phyloP scores from a whole-genome alignment of 768 basidiomycete genomes.

The Suillus occidentalis region DNA sequence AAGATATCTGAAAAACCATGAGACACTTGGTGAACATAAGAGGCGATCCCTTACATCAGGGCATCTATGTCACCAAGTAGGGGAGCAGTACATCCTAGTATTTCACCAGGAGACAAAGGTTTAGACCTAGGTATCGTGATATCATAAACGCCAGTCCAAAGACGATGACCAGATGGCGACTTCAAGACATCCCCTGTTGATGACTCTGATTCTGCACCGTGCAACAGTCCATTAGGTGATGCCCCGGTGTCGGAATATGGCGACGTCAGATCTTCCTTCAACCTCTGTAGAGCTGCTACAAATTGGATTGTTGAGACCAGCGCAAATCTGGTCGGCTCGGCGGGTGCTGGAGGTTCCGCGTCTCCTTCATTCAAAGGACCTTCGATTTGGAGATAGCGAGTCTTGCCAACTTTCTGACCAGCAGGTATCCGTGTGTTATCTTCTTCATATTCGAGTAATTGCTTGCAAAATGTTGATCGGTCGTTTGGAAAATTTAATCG shows the following conservation, averaged over 20 bases:
- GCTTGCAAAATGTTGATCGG: constrained; percentile 61
- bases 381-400: constrained; percentile 61
- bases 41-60: constrained; percentile 62
- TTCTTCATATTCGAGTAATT: constrained; percentile 58
- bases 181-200: background rate
- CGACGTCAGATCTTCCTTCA: constrained; percentile 73
- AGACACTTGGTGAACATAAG: background rate
- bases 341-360: constrained; percentile 15
- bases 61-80: constrained; percentile 79
- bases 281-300: constrained; percentile 84
- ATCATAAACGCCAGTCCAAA: constrained; percentile 70
- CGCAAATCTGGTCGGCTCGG: constrained; percentile 68
- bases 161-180: constrained; percentile 18
- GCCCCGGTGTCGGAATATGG: constrained; percentile 30
- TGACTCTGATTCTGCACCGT: constrained; percentile 11
- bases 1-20: constrained; percentile 64
- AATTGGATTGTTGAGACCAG: constrained; percentile 98
- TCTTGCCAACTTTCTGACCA: constrained; percentile 41
- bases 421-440: constrained; percentile 47
- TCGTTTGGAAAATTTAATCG: constrained; percentile 87
- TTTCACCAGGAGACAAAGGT: constrained; percentile 95
- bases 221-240: constrained; percentile 14
- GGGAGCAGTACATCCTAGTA: constrained; percentile 96
- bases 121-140: constrained; percentile 80
- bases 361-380: constrained; percentile 24